Base-by-base conservation (phyloP, 768 basidiomycete genomes). In the Serendipita sp. region DNA sequence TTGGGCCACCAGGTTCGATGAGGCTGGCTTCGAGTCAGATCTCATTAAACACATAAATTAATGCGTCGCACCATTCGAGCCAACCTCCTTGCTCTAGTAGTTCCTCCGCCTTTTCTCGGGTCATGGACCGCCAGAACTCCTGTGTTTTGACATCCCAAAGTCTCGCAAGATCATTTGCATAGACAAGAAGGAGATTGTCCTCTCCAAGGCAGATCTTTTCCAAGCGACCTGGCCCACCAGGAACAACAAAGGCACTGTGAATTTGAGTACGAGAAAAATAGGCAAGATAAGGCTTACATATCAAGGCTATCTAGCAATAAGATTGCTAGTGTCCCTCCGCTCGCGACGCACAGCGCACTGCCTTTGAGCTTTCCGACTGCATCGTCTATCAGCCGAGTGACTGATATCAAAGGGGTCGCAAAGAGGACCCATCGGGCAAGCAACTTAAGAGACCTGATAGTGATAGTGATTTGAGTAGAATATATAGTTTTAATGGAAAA, bases 71-170 rank as follows among this genome's bases (percentile, higher is more conserved):
- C 95, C 88, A 70, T 63, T 84, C 79, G 16, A 74, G 73, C 95
- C 94, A 98, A 0, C 81, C 82, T 0, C 86, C 85, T 70, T 88
- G 80, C 1, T 71, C 72, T 3, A 95, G 69, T 65, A 92, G 76
- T 58, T 92, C 91, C 60, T 83, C 81, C 0, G 86, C 91, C 70
- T 88, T 92, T 46, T 86, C 86, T 5, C 77, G 68, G 3, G 79
- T 79, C 81, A 89, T 89, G 0, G 92, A 89, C 58, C 95, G 76
- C 79, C 91, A 82, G 69, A 98, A 86, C 69, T 96, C 93, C 65
- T 81, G 80, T 0, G 85, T 87, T 67, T 83, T 82, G 15, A 86
- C 76, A 69, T 97, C 90, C 92, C 96, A 99, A 1, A 94, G 74
- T 46, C 96, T 78, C 1, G 88, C 89, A 64, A 85, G 82, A 1